Percentiles rank a stretch among this genome's conserved stretches.
Conservation (phyloP, 208 protist species). For the Leishmania tropica region DNA sequence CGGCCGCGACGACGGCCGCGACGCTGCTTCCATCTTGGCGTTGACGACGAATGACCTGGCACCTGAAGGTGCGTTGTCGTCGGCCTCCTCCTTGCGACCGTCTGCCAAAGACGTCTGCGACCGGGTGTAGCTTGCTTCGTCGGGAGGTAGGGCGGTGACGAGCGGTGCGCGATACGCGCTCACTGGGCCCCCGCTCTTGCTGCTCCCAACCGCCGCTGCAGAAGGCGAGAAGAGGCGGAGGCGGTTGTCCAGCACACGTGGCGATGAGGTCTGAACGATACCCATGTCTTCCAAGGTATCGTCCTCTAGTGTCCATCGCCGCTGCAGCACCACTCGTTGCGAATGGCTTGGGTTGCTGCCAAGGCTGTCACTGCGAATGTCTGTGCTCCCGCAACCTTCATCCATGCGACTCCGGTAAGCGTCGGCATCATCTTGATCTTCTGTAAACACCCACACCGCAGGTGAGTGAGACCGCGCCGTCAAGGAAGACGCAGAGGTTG, state of each 20-base stretch:
- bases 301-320: conserved; percentile 7
- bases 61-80: neutral
- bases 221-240: neutral
- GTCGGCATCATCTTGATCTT: neutral
- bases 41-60: neutral
- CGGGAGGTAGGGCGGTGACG: neutral
- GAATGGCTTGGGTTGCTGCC: neutral
- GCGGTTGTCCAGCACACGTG: conserved; percentile 30
- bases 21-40: neutral
- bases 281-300: neutral
- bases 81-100: neutral
- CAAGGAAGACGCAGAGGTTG: neutral
- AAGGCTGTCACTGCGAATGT: neutral
- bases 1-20: neutral
- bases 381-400: neutral
- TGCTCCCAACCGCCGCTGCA: neutral
- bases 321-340: neutral
- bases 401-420: neutral
- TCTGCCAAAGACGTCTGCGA: neutral
- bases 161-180: neutral
- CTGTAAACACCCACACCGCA: conserved; percentile 27
- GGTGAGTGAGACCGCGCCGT: conserved; percentile 13
- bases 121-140: neutral
- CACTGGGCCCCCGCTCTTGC: neutral
- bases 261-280: conserved; percentile 17